Evolutionary conservation across 257 asterid species (phyloP).

Genomic region (Scutellaria barbata): DNA sequence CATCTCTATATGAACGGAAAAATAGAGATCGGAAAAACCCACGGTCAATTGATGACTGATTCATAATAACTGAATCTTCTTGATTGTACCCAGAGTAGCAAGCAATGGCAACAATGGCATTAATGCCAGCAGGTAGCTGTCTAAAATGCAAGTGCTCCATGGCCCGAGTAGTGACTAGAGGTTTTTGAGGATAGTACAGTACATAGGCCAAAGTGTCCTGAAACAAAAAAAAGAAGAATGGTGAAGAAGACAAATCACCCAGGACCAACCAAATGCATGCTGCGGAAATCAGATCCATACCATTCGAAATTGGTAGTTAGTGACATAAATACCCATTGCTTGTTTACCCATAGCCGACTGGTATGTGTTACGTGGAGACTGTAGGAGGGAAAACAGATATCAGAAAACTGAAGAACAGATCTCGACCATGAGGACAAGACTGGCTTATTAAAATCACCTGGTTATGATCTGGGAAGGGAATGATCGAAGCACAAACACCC

Average conservation of each 20-base stretch:
- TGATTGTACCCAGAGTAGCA: constrained; percentile 98
- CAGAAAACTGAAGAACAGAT: constrained; percentile 32
- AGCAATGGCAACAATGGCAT: constrained; percentile 93
- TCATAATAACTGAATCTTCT: constrained; percentile 98
- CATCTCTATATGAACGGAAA: constrained; percentile 95
- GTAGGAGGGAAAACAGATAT: constrained; percentile 38
- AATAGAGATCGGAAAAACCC: constrained; percentile 93
- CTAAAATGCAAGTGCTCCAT: constrained; percentile 99
- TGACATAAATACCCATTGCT: constrained; percentile 97
- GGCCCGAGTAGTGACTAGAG: constrained; percentile 97
- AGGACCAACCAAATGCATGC: constrained; percentile 16
- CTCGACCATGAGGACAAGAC: constrained; percentile 20
- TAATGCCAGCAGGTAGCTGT: constrained; percentile 98
- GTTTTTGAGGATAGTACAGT: constrained; percentile 94
- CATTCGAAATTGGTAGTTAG: constrained; percentile 97
- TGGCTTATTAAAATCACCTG: constrained; percentile 56
- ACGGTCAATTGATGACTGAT: constrained; percentile 95
- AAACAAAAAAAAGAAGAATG: not conserved
- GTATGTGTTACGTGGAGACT: constrained; percentile 99
- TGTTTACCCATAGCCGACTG: constrained; percentile 99
- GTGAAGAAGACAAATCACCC: constrained; percentile 17
- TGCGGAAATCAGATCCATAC: constrained; percentile 49
- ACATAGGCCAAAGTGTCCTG: constrained; percentile 98
- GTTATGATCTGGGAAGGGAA: constrained; percentile 98
- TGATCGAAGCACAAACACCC: constrained; percentile 99